Base-by-base conservation (phyloP, 805 yeast species). In the Candida arabinofermentans region DNA sequence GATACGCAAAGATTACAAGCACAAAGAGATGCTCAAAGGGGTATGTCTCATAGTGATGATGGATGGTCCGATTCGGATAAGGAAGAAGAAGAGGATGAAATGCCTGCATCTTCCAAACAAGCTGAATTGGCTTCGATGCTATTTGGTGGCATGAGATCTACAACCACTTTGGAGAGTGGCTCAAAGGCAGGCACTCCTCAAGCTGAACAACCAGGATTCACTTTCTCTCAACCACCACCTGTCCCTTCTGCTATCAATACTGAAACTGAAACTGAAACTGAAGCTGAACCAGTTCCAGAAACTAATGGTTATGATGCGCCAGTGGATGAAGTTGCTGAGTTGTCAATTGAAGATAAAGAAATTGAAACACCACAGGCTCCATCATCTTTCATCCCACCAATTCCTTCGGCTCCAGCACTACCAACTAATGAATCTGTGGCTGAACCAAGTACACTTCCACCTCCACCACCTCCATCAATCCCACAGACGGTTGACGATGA, bases 1-100 rank as follows among this genome's bases (percentile, higher is more conserved):
- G 86, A 82, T 54, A 65, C 75, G 1, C 70, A 70, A 46, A 77
- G 78, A 45, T 77, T 84, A 23, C 83, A 79, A 42, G 83, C 81
- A 2, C 90, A 84, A 61, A 71, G 93, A 61, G 78, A 75, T 22
- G 77, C 86, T 7, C 91, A 85, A 58, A 71, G 90, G 61, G 82
- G 82, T 4, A 53, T 66, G 32, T 64, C 65, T 8, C 62, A 57
- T 22, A 69, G 64, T 30, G 69, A 65, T 39, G 79, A 66, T 42
- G 74, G 58, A 3, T 58, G 63, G 55, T 55, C 62, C 2, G 78
- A 78, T 46, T 77, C 74, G 39, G 68, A 50, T 3, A 51, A 53
- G 5, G 64, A 54, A 3, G 64, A 24, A 59, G 66, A 61, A 21
- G 70, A 65, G 16, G 67, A 66, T 12, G 75, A 74, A 12, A 77